Percentiles rank a stretch among this genome's conserved stretches.
These are phyloP conservation scores for Discostella stelligeroides DNA, from an alignment of 108 stramenopile species.

Conservation along the genomic window DNA sequence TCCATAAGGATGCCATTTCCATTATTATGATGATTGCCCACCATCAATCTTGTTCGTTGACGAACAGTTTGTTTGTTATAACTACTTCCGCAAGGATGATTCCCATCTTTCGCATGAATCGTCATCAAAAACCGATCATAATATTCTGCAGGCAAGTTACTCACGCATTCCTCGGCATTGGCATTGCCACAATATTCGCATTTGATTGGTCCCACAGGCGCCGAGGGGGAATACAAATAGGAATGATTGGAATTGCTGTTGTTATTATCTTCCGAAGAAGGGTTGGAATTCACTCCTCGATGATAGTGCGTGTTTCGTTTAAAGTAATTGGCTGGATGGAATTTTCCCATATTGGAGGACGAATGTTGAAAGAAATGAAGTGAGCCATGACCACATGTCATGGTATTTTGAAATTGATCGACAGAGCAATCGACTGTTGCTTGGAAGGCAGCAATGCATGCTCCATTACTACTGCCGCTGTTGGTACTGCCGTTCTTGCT, in stretches of 20 bases:
- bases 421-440: too few species aligned
- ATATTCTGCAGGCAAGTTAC: slow-evolving; percentile 16
- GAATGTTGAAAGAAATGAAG: background rate
- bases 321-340: slow-evolving; percentile 14
- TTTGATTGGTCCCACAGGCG: slow-evolving; percentile 25
- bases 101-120: too few species aligned
- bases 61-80: too few species aligned
- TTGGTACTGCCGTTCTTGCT: too few species aligned
- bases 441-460: too few species aligned
- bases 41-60: too few species aligned
- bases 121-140: background rate
- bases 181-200: slow-evolving; percentile 47
- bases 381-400: too few species aligned
- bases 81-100: too few species aligned
- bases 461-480: too few species aligned
- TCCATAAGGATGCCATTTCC: too few species aligned
- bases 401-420: too few species aligned
- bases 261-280: background rate
- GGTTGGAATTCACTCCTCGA: background rate
- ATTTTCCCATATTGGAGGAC: background rate
- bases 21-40: too few species aligned
- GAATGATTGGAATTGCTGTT: background rate
- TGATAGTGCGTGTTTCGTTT: background rate
- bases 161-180: slow-evolving; percentile 18
- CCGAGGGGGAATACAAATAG: slow-evolving; percentile 24